phyloP scores from a whole-genome alignment of 345 rosid genomes.

The Sisymbrium altissimum region DNA sequence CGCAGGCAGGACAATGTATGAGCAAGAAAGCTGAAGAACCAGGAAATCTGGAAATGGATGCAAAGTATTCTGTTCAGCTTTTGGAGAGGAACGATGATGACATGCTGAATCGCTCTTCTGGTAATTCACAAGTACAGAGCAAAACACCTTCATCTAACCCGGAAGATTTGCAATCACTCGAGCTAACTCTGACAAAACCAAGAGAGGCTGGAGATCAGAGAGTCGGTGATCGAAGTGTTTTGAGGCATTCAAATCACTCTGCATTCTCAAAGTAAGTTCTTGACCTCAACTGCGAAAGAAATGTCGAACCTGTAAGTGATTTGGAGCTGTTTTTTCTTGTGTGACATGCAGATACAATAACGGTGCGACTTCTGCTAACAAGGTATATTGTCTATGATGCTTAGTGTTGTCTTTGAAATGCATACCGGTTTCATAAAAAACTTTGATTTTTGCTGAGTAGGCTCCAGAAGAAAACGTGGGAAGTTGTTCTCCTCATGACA shows the following conservation, averaged over 20 bases:
- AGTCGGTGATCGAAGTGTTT: constrained; percentile 43
- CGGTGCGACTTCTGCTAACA: constrained; percentile 40
- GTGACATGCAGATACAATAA: too few relatives aligned
- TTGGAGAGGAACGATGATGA: constrained; percentile 35
- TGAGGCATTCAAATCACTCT: constrained; percentile 66
- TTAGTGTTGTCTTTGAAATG: neutral
- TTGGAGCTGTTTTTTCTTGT: neutral
- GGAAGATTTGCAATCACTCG: constrained; percentile 44
- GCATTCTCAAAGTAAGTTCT: constrained; percentile 70
- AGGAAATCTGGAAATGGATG: constrained; percentile 27
- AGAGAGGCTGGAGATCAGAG: constrained; percentile 39
- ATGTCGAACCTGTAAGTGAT: constrained; percentile 1
- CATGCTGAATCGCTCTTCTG: constrained; percentile 33
- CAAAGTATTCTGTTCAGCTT: constrained; percentile 26
- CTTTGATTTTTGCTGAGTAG: constrained; percentile 17
- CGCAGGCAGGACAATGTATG: constrained; percentile 26
- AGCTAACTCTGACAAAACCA: constrained; percentile 43
- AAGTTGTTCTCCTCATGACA: constrained; percentile 58
- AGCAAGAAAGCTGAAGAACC: constrained; percentile 5
- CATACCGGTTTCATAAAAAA: neutral
- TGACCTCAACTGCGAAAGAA: neutral
- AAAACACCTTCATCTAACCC: constrained; percentile 33
- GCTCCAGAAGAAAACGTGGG: constrained; percentile 47
- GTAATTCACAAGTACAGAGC: constrained; percentile 36
- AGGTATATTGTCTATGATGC: constrained; percentile 42